Evolutionary conservation across 73 alveolate genomes (phyloP).

Genomic region (Paramecium primaurelia): DNA sequence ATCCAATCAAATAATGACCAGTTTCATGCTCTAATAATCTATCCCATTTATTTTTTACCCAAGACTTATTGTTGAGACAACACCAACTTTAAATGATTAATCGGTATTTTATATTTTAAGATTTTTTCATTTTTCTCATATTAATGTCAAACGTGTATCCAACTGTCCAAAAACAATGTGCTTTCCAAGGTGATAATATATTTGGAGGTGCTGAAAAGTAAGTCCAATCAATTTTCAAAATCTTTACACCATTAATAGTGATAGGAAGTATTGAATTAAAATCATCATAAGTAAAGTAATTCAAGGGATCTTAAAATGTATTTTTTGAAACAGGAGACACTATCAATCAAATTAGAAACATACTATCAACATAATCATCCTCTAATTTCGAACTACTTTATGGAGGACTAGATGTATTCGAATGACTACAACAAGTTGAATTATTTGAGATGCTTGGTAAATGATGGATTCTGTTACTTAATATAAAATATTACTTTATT

Average conservation of each 20-base stretch:
- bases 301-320: not conserved
- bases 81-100: constrained; percentile 8
- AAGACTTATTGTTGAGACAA: not conserved
- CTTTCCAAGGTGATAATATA: not conserved
- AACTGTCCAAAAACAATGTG: constrained; percentile 43
- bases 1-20: constrained; percentile 56
- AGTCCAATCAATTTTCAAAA: not conserved
- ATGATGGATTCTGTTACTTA: not conserved
- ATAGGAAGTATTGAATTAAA: not conserved
- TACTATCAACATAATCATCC: not conserved
- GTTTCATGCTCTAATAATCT: constrained; percentile 58
- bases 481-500: not conserved
- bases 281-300: not conserved
- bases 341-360: not conserved
- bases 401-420: constrained; percentile 2
- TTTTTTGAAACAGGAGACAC: not conserved
- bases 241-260: not conserved
- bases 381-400: not conserved
- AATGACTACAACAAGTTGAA: not conserved
- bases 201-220: constrained; percentile 19
- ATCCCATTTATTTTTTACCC: constrained; percentile 51
- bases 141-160: constrained; percentile 37
- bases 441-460: not conserved
- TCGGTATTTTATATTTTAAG: not conserved
- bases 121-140: constrained; percentile 48